Evolutionary conservation across 2,329 filamentous ascomycete species (phyloP), one percentile per base, ranked within the genome.

Genomic region (Hymenoscyphus scutula): DNA sequence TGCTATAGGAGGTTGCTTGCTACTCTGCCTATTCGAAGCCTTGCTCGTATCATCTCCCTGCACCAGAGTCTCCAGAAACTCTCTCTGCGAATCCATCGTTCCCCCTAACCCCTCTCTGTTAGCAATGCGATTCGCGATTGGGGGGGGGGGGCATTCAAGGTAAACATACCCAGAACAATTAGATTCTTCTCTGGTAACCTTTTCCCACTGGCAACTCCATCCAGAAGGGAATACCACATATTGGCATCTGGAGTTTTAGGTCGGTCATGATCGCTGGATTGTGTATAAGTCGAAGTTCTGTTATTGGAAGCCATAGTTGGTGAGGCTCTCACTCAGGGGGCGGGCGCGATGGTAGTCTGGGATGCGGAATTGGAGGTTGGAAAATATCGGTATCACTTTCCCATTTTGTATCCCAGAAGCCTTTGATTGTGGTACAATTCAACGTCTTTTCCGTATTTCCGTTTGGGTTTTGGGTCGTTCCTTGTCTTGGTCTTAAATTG

Each of bases 151-250:
- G 51, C 55, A 29, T 29, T 23, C 32, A 38, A 29, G 45, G 30
- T 53, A 45, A 38, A 71, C 82, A 67, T 82, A 91, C 91, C 92
- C 74, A 97, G 79, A 25, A 97, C 88, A 51, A 97, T 79, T 65
- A 97, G 79, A 75, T 93, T 96, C 84, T 97, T 97, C 78, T 97
- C 92, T 5, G 92, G 91, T 72, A 97, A 80, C 70, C 90, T 85
- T 81, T 95, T 96, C 69, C 91, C 92, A 77, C 90, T 96, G 70
- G 93, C 92, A 70, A 95, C 93, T 59, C 86, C 89, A 76, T 96
- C 91, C 69, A 97, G 83, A 89, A 97, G 91, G 53, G 91, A 92
- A 65, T 90, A 93, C 94, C 94, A 97, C 77, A 97, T 88, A 74
- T 96, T 91, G 67, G 80, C 78, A 75, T 89, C 88, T 70, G 90